phyloP scores from a whole-genome alignment of 306 rosid species.

The Prinsepia uniflora region DNA sequence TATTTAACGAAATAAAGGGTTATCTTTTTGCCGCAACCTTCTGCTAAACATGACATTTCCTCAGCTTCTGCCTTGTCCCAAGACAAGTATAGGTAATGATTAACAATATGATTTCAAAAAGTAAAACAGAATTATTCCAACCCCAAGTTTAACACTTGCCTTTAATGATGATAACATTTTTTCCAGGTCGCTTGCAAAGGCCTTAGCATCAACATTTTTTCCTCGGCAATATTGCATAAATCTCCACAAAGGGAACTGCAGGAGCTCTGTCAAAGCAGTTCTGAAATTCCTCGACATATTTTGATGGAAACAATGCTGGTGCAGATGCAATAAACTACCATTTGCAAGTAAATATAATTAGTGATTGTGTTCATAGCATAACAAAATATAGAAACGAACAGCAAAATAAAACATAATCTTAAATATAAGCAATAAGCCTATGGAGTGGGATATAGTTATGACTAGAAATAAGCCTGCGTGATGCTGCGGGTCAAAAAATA shows the following conservation, averaged over 20 bases:
- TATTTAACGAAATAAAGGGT: not conserved
- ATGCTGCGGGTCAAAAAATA: no score
- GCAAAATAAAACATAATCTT: not conserved
- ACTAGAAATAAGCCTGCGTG: no score
- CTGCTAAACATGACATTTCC: not conserved
- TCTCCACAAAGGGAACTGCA: conserved; percentile 68
- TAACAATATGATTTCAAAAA: not conserved
- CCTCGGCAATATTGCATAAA: conserved; percentile 66
- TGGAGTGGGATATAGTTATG: not conserved
- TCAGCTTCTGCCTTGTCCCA: not conserved
- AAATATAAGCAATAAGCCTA: not conserved
- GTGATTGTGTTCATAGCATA: conserved; percentile 3
- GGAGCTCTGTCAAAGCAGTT: conserved; percentile 94
- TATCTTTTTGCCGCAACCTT: not conserved
- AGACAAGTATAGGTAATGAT: not conserved
- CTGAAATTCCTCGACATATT: conserved; percentile 94
- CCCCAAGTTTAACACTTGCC: conserved; percentile 41
- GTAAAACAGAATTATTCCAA: not conserved
- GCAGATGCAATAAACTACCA: conserved; percentile 88
- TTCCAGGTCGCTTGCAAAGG: conserved; percentile 77
- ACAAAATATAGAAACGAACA: conserved; percentile 8
- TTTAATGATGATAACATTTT: conserved; percentile 79
- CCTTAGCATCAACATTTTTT: conserved; percentile 58
- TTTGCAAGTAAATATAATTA: conserved; percentile 34
- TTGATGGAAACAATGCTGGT: conserved; percentile 86